Evolutionary conservation across 768 basidiomycete genomes (phyloP), one percentile per base, ranked within the genome.

Genomic region (Amanita thiersii): DNA sequence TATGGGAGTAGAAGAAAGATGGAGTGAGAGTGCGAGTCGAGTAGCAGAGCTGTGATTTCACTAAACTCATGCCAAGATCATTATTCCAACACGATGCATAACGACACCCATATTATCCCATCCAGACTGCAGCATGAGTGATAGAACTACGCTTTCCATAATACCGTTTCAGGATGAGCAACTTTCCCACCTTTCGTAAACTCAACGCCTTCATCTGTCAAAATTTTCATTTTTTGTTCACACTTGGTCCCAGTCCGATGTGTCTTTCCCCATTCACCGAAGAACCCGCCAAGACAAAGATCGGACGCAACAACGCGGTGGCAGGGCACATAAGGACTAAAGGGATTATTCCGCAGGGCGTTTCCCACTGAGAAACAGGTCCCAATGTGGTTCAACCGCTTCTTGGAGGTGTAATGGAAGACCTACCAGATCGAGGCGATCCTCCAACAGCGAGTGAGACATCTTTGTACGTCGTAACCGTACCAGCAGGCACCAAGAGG

Each of bases 221-320:
- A 59, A 25, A 80, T 54, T 23, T 63, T 59, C 17, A 75, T 44
- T 53, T 83, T 83, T 43, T 62, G 58, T 36, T 66, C 56, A 43
- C 61, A 70, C 18, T 64, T 58, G 2, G 57, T 62, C 23, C 70
- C 66, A 0, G 67, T 63, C 34, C 64, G 65, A 43, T 61, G 52
- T n/a, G 61, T 56, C 21, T 58, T 63, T 3, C 69, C 72, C 75
- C 77, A 79, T 55, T 81, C 75, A 12, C 79, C 81, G 29, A 58
- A 62, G 52, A 77, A 83, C 0, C 82, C 82, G 2, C 80, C 81
- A 9, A 83, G 63, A 40, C 67, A 79, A 8, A 69, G 54, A 47
- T 68, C 73, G 0, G 78, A 73, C 0, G 80, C 77, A 10, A 85
- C 72, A 39, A 86, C 69, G 24, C 82, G 73, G 50, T 85, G 83